phyloP scores from a whole-genome alignment of 495 filamentous ascomycete genomes.

The Lasiosphaeria miniovina region DNA sequence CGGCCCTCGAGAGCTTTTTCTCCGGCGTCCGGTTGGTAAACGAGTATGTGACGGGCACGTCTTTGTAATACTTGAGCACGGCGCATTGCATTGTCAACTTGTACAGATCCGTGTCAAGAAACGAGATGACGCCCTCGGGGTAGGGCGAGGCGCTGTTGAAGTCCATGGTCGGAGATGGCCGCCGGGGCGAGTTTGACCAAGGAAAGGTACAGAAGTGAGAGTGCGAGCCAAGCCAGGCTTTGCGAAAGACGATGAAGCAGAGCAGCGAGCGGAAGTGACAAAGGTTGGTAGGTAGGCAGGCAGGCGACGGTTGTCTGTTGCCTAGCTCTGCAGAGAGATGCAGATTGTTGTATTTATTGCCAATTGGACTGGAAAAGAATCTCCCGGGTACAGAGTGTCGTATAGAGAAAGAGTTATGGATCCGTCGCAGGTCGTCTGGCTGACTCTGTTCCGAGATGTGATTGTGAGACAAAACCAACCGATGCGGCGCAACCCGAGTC shows the following conservation, averaged over 20 bases:
- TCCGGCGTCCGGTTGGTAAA: conserved; percentile 95
- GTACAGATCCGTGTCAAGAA: conserved; percentile 96
- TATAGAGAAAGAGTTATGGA: no score
- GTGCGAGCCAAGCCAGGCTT: not conserved
- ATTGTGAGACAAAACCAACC: no score
- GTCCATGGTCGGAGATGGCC: conserved; percentile 36
- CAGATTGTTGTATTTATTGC: no score
- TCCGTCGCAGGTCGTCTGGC: no score
- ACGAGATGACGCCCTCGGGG: conserved; percentile 75
- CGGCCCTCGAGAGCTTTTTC: conserved; percentile 80
- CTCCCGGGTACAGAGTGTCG: no score
- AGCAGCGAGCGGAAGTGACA: not conserved
- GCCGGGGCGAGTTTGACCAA: not conserved
- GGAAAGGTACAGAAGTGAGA: not conserved
- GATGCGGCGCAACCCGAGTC: no score
- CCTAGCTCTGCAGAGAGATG: no score
- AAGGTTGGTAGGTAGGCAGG: not conserved
- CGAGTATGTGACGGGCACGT: conserved; percentile 81
- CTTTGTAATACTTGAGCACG: conserved; percentile 82
- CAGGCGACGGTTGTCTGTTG: no score
- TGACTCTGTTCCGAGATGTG: no score
- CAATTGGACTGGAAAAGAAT: no score
- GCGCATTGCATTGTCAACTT: conserved; percentile 99
- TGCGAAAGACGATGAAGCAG: not conserved
- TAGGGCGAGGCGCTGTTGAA: conserved; percentile 57